These are phyloP conservation scores for Synchytrium microbalum DNA, from an alignment of 371 early-diverging fungal species.

Conservation along the genomic window DNA sequence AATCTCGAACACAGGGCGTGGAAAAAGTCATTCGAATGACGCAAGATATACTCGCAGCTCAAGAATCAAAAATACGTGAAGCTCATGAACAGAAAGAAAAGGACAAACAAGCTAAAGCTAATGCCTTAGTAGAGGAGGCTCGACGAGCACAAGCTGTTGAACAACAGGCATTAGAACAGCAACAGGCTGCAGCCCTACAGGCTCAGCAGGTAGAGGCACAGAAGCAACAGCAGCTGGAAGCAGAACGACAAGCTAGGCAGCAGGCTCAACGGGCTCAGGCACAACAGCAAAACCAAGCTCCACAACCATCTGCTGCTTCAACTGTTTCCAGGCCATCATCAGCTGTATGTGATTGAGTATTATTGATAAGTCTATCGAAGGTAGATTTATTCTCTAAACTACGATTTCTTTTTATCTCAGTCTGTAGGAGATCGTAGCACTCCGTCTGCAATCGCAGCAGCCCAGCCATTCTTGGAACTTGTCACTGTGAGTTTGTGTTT, in stretches of 20 bases:
- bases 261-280: background rate
- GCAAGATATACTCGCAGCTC: background rate
- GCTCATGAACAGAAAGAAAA: slow-evolving; percentile 26
- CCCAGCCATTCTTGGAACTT: slow-evolving; percentile 3
- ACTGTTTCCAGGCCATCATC: background rate
- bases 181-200: slow-evolving; percentile 5
- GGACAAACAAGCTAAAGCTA: slow-evolving; percentile 20
- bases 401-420: background rate
- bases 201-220: slow-evolving; percentile 4
- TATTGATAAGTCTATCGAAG: slow-evolving; percentile 7
- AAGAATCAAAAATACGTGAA: slow-evolving; percentile 7
- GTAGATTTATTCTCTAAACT: slow-evolving; percentile 2
- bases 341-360: background rate
- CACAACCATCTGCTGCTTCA: slow-evolving; percentile 1
- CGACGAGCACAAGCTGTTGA: slow-evolving; percentile 8
- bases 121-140: slow-evolving; percentile 15
- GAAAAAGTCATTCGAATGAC: background rate
- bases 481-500: slow-evolving; percentile 3
- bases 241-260: slow-evolving; percentile 1
- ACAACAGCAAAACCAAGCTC: background rate
- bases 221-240: slow-evolving; percentile 9
- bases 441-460: slow-evolving; percentile 10
- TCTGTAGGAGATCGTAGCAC: background rate
- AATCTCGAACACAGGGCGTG: background rate
- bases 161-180: slow-evolving; percentile 1